A percentile compares a stretch with the other conserved stretches of the same genome.
These are phyloP conservation scores for Tagetes erecta DNA, from an alignment of 129 eudicot genomes.

Conservation along the genomic window DNA sequence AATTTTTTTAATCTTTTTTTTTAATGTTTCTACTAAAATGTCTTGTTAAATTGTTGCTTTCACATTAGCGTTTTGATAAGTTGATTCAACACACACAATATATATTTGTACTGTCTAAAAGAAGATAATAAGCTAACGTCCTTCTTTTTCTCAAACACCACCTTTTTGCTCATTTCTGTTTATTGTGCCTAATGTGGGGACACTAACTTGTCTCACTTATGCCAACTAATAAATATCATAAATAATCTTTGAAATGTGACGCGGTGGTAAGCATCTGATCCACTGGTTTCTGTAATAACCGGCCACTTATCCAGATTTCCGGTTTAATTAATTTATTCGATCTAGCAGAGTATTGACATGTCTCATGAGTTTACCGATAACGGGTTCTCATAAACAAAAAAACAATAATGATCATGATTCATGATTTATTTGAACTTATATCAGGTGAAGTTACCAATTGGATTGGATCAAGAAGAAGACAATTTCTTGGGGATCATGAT, in stretches of 20 bases:
- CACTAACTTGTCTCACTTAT: constrained; percentile 35
- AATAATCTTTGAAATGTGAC: too few relatives aligned
- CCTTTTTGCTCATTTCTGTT: constrained; percentile 37
- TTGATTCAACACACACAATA: constrained; percentile 17
- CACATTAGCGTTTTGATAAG: neutral
- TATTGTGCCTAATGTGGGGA: constrained; percentile 32
- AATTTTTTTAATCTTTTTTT: neutral
- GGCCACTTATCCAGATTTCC: too few relatives aligned
- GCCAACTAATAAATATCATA: constrained; percentile 11
- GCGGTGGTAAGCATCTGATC: too few relatives aligned
- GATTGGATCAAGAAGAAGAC: constrained; percentile 45
- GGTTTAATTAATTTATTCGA: too few relatives aligned
- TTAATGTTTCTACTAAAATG: neutral
- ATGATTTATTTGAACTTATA: constrained; percentile 19
- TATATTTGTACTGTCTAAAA: constrained; percentile 4
- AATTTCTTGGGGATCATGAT: constrained; percentile 41
- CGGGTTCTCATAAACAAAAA: too few relatives aligned
- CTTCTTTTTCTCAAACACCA: constrained; percentile 23
- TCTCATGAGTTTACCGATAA: too few relatives aligned
- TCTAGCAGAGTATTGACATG: too few relatives aligned
- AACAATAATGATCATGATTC: constrained; percentile 10
- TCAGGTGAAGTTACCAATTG: constrained; percentile 46
- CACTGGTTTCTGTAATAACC: too few relatives aligned
- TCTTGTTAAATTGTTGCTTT: constrained; percentile 3
- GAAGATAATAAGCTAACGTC: neutral